Evolutionary conservation across 2,329 filamentous ascomycete genomes (phyloP), one percentile per base, ranked within the genome.

Genomic region (Mariannaea sp.): DNA sequence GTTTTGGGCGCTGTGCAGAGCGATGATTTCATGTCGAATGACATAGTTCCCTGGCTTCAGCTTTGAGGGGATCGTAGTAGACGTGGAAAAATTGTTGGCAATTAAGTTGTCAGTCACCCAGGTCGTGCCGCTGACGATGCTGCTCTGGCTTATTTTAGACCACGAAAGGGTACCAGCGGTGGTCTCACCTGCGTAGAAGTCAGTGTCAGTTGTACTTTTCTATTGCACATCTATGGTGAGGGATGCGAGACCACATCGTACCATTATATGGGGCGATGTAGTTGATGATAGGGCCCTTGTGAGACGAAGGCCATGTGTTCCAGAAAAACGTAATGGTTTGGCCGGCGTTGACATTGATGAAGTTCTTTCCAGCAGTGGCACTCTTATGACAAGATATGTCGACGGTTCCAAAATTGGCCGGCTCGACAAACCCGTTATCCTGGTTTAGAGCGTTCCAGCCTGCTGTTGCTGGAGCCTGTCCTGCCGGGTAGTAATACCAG

Each of bases 211-310:
- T 24, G 8, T 8, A 24, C 8, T 24, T 24, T 5, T 24, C 88
- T 86, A 77, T 88, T 88, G 78, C 85, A 82, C 8, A 24, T 24
- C 22, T 24, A 24, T 8, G 5, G 8, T 24, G 8, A 24, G 8
- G 5, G 22, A 24, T 24, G 22, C 22, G 22, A 24, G 22, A 24
- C 8, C 5, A 5, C 5, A 24, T 24, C 22, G 8, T 24, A 24
- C 22, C 22, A 24, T 24, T 24, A 71, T 82, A 85, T 61, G 77
- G 77, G 49, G 85, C 85, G 13, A 87, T 72, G 73, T 87, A 88
- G 68, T 80, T 80, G 57, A 88, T 77, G 61, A 88, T 79, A 7
- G 85, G 84, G 0, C 80, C 75, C 27, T 73, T 59, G 65, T 80
- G 77, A 5, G 65, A 69, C 1, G 69, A 70, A 30, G 75, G 74